phyloP scores from a whole-genome alignment of 352 stramenopile species.

The Phytophthora citricola region DNA sequence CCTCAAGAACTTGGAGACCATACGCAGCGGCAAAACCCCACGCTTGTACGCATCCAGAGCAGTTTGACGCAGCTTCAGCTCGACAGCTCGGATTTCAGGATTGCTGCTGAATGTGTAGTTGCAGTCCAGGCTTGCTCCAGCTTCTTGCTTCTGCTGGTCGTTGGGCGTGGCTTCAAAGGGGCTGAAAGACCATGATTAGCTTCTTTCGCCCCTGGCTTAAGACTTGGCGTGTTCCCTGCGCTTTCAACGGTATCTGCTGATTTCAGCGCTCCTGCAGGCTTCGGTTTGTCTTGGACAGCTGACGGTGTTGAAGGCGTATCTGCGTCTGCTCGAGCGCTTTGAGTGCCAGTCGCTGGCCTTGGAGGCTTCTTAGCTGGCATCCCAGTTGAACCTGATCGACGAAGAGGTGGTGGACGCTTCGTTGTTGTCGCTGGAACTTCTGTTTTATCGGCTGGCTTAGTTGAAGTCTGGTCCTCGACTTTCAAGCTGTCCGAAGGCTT shows the following conservation, averaged over 20 bases:
- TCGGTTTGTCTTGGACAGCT: constrained; percentile 13
- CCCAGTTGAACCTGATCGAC: constrained; percentile 12
- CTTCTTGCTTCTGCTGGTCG: not conserved
- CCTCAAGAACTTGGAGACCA: constrained; percentile 79
- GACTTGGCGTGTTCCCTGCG: not conserved
- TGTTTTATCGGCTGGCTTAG: not conserved
- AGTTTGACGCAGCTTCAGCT: constrained; percentile 86
- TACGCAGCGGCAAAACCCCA: constrained; percentile 70
- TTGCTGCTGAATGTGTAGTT: constrained; percentile 85
- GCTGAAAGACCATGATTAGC: not conserved
- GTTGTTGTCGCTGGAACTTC: constrained; percentile 2
- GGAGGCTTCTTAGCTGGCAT: constrained; percentile 15
- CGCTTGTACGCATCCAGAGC: constrained; percentile 73
- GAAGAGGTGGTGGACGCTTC: constrained; percentile 20
- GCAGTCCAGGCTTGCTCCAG: constrained; percentile 54
- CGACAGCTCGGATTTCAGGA: constrained; percentile 79
- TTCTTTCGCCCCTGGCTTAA: not conserved
- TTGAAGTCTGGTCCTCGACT: not conserved
- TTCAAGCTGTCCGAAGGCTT: not conserved
- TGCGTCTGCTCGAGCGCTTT: constrained; percentile 22
- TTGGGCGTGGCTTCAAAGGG: not conserved
- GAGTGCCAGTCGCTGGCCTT: constrained; percentile 14
- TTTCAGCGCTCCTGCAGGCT: not conserved
- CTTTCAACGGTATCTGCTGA: constrained; percentile 1
- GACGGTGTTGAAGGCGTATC: constrained; percentile 4